phyloP scores from a whole-genome alignment of 2,329 filamentous ascomycete species.

The Zymoseptoria crescenta region DNA sequence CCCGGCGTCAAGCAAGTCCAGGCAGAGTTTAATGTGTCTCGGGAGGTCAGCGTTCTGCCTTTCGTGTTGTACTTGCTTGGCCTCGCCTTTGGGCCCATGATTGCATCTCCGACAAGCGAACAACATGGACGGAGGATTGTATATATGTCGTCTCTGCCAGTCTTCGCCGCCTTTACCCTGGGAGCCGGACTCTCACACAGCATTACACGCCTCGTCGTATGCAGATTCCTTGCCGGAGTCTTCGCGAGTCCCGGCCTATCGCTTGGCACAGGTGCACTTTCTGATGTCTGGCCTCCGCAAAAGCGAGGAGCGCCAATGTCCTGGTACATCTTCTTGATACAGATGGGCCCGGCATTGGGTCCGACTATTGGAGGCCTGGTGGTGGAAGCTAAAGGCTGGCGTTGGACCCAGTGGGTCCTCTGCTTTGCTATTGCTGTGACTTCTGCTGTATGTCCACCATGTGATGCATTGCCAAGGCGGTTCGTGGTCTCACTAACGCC shows the following conservation, averaged over 20 bases:
- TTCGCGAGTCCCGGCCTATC: constrained; percentile 54
- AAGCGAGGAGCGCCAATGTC: constrained; percentile 13
- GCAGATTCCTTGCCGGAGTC: constrained; percentile 64
- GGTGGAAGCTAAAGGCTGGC: constrained; percentile 21
- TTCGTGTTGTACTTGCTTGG: constrained; percentile 54
- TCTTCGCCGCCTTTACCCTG: constrained; percentile 49
- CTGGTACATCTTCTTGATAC: constrained; percentile 4
- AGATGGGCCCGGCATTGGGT: constrained; percentile 7
- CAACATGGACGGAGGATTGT: constrained; percentile 48
- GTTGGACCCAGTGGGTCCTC: constrained; percentile 31
- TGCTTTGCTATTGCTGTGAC: constrained; percentile 19
- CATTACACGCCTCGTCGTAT: constrained; percentile 45
- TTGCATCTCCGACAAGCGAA: constrained; percentile 54
- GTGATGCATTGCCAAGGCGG: not conserved
- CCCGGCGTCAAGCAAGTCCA: constrained; percentile 34
- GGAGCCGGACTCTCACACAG: constrained; percentile 46
- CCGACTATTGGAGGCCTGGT: constrained; percentile 20
- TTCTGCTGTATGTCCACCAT: constrained; percentile 2
- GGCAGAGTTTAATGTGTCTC: constrained; percentile 45
- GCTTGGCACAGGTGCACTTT: constrained; percentile 13
- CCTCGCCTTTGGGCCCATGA: constrained; percentile 48
- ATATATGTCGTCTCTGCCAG: constrained; percentile 40
- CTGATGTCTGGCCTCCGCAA: constrained; percentile 14
- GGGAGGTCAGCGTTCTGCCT: constrained; percentile 50
- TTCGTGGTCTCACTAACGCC: not conserved